A percentile compares a stretch with the other conserved stretches of the same genome.
Evolutionary conservation across 2,329 filamentous ascomycete genomes (phyloP).

Genomic region (Capronia americana): DNA sequence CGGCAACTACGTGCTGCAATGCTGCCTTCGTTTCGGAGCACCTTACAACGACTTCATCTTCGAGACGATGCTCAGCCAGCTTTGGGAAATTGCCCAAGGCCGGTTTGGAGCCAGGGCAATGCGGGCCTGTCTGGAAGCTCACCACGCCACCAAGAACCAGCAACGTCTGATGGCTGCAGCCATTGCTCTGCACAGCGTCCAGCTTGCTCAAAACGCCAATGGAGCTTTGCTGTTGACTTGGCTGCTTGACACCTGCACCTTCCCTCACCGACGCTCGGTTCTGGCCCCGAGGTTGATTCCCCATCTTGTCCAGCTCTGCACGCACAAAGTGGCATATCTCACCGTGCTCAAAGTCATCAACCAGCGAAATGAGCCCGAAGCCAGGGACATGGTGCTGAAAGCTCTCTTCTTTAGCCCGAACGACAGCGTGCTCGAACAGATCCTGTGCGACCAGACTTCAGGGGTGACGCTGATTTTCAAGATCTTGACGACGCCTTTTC

Average conservation of each 20-base stretch:
- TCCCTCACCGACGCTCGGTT: conserved; percentile 87
- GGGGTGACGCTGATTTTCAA: conserved; percentile 98
- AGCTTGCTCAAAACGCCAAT: conserved; percentile 94
- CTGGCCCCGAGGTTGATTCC: conserved; percentile 90
- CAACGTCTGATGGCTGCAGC: conserved; percentile 92
- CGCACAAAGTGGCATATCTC: conserved; percentile 96
- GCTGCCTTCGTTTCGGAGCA: conserved; percentile 87
- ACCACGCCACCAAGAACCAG: conserved; percentile 92
- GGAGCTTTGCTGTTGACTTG: conserved; percentile 92
- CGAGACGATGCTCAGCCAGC: conserved; percentile 90
- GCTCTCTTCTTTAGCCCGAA: conserved; percentile 91
- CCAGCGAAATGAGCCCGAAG: conserved; percentile 91
- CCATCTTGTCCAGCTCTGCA: conserved; percentile 92
- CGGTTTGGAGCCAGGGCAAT: conserved; percentile 94
- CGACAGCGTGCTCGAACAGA: conserved; percentile 85
- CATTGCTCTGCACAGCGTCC: conserved; percentile 95
- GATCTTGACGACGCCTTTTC: conserved; percentile 95
- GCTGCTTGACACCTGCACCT: conserved; percentile 98
- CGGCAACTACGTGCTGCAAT: conserved; percentile 97
- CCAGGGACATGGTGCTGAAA: conserved; percentile 85
- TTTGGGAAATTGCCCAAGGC: conserved; percentile 93
- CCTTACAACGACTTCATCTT: conserved; percentile 97
- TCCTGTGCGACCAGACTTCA: conserved; percentile 87
- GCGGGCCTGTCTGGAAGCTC: conserved; percentile 94
- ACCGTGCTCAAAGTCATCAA: conserved; percentile 99